A percentile compares a stretch with the other conserved stretches of the same genome.
Conservation (phyloP, 1,284 basidiomycete genomes). For the Naganishia albida region DNA sequence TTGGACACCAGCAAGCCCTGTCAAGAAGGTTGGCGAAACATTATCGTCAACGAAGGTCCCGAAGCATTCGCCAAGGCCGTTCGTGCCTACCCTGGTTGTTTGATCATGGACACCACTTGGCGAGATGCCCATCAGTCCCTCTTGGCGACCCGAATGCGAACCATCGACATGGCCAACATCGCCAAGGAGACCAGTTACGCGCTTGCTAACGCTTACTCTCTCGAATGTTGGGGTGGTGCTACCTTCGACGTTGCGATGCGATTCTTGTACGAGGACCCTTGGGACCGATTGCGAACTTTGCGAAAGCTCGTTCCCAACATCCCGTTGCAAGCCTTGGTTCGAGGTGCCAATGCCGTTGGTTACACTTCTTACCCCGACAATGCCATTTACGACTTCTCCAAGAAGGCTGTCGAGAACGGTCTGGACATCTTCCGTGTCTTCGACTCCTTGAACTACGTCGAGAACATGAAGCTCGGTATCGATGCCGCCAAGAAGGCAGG, state of each 20-base stretch:
- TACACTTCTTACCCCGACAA: conserved; percentile 99
- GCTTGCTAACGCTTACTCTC: conserved; percentile 89
- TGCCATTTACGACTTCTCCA: conserved; percentile 98
- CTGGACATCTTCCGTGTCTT: conserved; percentile 99
- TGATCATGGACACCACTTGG: conserved; percentile 98
- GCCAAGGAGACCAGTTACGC: conserved; percentile 97
- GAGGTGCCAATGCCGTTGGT: conserved; percentile 98
- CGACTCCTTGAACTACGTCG: conserved; percentile 97
- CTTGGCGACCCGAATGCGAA: conserved; percentile 93
- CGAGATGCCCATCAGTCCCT: conserved; percentile 98
- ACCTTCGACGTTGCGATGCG: conserved; percentile 99
- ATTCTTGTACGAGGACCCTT: conserved; percentile 99
- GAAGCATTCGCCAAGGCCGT: conserved; percentile 99
- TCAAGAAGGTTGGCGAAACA: conserved; percentile 93
- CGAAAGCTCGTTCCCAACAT: conserved; percentile 98
- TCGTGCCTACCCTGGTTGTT: conserved; percentile 87
- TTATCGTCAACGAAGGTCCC: conserved; percentile 96
- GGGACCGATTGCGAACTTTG: conserved; percentile 94
- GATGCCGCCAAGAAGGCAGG: conserved; percentile 99
- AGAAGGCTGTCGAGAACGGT: conserved; percentile 97
- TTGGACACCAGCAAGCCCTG: conserved; percentile 83
- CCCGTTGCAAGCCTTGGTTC: conserved; percentile 95
- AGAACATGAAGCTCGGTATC: conserved; percentile 94
- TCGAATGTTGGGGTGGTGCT: conserved; percentile 99
- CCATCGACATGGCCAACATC: conserved; percentile 97